A percentile compares a stretch with the other conserved stretches of the same genome.
Conservation (phyloP, 768 basidiomycete genomes). For the Xerocomellus amylosporus region DNA sequence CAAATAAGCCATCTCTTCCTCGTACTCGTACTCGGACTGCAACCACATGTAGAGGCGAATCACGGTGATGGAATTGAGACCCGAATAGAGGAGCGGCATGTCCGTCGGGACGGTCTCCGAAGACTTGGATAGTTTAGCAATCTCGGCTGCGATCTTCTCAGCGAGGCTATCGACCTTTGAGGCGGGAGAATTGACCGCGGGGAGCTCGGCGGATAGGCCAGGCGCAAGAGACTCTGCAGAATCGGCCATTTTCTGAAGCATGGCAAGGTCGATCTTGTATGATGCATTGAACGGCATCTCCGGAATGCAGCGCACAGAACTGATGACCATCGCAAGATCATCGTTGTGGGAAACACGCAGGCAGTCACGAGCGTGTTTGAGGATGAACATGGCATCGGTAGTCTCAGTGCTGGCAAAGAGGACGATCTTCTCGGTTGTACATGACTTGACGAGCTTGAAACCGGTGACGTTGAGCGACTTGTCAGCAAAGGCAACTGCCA, state of each 20-base stretch:
- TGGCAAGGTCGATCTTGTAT: slow-evolving; percentile 30
- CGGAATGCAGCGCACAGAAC: slow-evolving; percentile 23
- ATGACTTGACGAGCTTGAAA: slow-evolving; percentile 31
- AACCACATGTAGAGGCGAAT: slow-evolving; percentile 34
- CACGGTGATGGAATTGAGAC: slow-evolving; percentile 33
- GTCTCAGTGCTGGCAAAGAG: slow-evolving; percentile 21
- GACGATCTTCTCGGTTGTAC: slow-evolving; percentile 25
- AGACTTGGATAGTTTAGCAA: slow-evolving; percentile 31
- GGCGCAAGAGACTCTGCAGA: slow-evolving; percentile 11
- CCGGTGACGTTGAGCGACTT: slow-evolving; percentile 16
- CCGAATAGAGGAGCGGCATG: slow-evolving; percentile 32
- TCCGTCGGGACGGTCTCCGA: slow-evolving; percentile 27
- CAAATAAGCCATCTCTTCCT: slow-evolving; percentile 28
- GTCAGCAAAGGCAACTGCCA: slow-evolving; percentile 24
- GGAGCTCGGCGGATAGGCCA: slow-evolving; percentile 16
- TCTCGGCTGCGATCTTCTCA: slow-evolving; percentile 34
- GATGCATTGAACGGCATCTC: slow-evolving; percentile 33
- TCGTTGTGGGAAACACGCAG: slow-evolving; percentile 18
- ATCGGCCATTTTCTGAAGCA: slow-evolving; percentile 27
- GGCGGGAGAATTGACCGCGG: not conserved
- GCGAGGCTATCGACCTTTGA: slow-evolving; percentile 25
- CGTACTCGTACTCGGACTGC: slow-evolving; percentile 32
- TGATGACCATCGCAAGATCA: slow-evolving; percentile 23
- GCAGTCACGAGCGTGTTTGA: slow-evolving; percentile 24
- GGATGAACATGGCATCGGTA: slow-evolving; percentile 18